Evolutionary conservation across 192 early-diverging fungal genomes (phyloP).

Genomic region (Linnemannia zychae): DNA sequence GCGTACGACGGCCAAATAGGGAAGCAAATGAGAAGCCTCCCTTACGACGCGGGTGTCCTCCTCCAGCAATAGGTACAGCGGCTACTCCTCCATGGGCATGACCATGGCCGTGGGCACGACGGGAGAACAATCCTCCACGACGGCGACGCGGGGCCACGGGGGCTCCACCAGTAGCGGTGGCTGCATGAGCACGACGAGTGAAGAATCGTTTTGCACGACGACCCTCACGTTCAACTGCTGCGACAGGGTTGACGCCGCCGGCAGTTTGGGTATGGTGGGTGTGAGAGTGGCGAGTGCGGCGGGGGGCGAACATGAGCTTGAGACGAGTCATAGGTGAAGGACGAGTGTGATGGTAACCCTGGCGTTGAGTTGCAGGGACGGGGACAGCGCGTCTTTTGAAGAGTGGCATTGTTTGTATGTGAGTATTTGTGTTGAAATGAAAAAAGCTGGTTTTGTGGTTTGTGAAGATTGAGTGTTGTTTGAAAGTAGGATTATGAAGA

Average conservation of each 20-base stretch:
- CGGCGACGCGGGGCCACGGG: background rate
- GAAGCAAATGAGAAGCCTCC: no score
- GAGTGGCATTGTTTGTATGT: constrained; percentile 18
- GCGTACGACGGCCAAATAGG: no score
- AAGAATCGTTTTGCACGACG: constrained; percentile 7
- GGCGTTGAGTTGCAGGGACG: background rate
- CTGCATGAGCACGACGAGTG: background rate
- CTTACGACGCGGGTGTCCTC: no score
- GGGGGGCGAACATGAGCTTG: constrained; percentile 14
- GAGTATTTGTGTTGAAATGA: background rate
- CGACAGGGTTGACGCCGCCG: background rate
- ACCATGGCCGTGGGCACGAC: no score
- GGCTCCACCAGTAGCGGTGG: background rate
- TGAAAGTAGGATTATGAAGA: no score
- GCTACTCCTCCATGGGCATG: no score
- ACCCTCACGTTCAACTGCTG: background rate
- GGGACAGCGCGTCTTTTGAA: constrained; percentile 12
- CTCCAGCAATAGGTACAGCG: no score
- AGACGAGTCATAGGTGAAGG: constrained; percentile 21
- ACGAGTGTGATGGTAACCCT: background rate
- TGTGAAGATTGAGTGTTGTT: background rate
- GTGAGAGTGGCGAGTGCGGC: background rate
- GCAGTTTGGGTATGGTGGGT: background rate
- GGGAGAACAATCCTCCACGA: background rate
- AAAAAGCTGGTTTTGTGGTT: background rate